A percentile compares a stretch with the other conserved stretches of the same genome.
phyloP scores from a whole-genome alignment of 73 alveolate genomes.

The Paramecium pentaurelia region DNA sequence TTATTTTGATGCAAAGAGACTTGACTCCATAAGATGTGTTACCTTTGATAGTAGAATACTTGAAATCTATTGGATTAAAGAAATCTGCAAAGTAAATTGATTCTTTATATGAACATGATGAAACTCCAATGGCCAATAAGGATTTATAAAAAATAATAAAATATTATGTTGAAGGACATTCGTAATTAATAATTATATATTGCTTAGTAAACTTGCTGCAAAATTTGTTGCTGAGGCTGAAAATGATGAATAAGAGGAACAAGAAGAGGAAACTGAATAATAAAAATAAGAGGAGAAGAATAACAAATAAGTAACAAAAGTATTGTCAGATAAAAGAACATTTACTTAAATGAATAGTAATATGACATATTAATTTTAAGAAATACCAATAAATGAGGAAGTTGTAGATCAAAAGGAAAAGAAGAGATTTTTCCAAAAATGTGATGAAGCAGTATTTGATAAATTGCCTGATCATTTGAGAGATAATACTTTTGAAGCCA shows the following conservation, averaged over 20 bases:
- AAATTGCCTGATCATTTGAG: neutral
- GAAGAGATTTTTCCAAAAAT: conserved; percentile 5
- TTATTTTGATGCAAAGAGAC: conserved; percentile 9
- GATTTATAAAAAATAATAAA: neutral
- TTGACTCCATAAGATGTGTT: neutral
- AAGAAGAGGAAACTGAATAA: neutral
- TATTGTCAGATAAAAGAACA: neutral
- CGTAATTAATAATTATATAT: neutral
- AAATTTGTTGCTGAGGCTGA: neutral
- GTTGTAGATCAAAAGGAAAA: neutral
- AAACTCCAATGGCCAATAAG: neutral
- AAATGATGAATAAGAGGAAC: neutral
- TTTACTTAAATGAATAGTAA: neutral
- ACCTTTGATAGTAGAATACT: conserved; percentile 1
- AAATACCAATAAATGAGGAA: neutral
- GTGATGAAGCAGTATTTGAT: neutral
- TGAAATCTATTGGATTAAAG: conserved; percentile 1
- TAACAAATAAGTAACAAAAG: neutral
- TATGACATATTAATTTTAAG: neutral
- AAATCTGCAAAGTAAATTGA: conserved; percentile 5
- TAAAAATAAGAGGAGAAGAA: neutral
- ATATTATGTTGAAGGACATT: neutral
- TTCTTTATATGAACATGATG: conserved; percentile 29
- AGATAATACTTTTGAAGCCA: conserved; percentile 61
- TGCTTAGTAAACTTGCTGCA: neutral